phyloP scores from a whole-genome alignment of 495 filamentous ascomycete genomes.

The Cercophora sp. region DNA sequence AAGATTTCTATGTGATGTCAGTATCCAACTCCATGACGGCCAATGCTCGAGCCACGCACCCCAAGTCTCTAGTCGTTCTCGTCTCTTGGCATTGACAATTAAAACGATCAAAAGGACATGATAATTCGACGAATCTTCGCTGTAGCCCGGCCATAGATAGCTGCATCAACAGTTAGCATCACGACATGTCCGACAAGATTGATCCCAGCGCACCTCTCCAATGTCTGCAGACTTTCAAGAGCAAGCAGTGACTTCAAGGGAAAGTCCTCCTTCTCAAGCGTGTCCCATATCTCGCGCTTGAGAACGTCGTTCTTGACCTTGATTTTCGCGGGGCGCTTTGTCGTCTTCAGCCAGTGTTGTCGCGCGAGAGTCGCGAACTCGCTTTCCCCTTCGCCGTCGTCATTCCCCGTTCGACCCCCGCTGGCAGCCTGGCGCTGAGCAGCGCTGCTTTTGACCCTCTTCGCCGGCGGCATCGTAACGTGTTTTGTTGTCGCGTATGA shows the following conservation, averaged over 20 bases:
- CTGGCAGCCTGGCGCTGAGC: conserved; percentile 35
- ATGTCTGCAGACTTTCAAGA: conserved; percentile 83
- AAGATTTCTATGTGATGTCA: conserved; percentile 57
- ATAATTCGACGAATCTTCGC: conserved; percentile 82
- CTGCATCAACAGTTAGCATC: conserved; percentile 46
- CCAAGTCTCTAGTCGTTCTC: conserved; percentile 87
- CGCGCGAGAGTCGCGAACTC: conserved; percentile 79
- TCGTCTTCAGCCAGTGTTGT: conserved; percentile 72
- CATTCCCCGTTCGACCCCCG: conserved; percentile 36
- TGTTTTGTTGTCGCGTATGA: conserved; percentile 18
- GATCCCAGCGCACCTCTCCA: conserved; percentile 86
- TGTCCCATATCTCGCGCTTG: conserved; percentile 88
- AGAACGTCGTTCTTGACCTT: conserved; percentile 83
- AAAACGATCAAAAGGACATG: conserved; percentile 82
- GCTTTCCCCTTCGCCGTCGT: conserved; percentile 65
- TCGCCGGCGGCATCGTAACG: conserved; percentile 44
- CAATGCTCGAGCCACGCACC: conserved; percentile 22
- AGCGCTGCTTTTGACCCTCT: conserved; percentile 43
- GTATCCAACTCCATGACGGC: conserved; percentile 6
- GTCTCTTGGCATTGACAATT: conserved; percentile 80
- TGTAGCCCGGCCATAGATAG: conserved; percentile 92
- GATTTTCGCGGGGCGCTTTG: conserved; percentile 49
- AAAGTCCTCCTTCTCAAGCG: conserved; percentile 76
- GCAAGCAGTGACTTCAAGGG: conserved; percentile 70
- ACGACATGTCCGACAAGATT: conserved; percentile 18